Percentiles rank a stretch among this genome's conserved stretches.
These are phyloP conservation scores for Mycena vulgaris DNA, from an alignment of 768 basidiomycete species.

Conservation along the genomic window DNA sequence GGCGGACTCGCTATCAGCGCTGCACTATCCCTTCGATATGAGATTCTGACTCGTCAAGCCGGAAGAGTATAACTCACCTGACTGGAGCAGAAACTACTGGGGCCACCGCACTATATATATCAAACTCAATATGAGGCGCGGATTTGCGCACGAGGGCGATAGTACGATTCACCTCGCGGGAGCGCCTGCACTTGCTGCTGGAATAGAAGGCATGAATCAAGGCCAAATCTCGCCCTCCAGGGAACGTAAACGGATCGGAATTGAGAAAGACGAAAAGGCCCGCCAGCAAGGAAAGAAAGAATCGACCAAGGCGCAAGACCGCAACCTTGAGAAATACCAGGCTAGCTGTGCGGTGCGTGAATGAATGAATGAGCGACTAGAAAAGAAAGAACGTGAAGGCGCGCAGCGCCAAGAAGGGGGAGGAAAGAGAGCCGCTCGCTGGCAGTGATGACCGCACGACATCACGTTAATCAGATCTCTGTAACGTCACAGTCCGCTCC, in stretches of 20 bases:
- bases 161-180: slow-evolving; percentile 14
- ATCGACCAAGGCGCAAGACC: slow-evolving; percentile 7
- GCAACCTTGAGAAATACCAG: slow-evolving; percentile 12
- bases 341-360: slow-evolving; percentile 13
- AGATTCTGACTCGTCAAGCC: slow-evolving; percentile 14
- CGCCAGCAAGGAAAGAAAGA: slow-evolving; percentile 14
- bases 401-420: slow-evolving; percentile 23
- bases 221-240: slow-evolving; percentile 17
- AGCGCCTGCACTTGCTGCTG: slow-evolving; percentile 20
- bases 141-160: neutral
- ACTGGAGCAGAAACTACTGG: slow-evolving; percentile 13
- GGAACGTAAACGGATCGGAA: slow-evolving; percentile 18
- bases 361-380: slow-evolving; percentile 15
- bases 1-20: neutral
- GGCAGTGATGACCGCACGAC: slow-evolving; percentile 6
- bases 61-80: slow-evolving; percentile 16
- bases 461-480: slow-evolving; percentile 15
- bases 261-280: slow-evolving; percentile 14
- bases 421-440: slow-evolving; percentile 14
- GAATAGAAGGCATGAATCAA: slow-evolving; percentile 25
- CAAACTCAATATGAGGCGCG: slow-evolving; percentile 9
- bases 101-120: slow-evolving; percentile 21
- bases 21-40: slow-evolving; percentile 12
- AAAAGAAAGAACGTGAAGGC: slow-evolving; percentile 16
- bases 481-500: neutral